Percentiles rank a stretch among this genome's conserved stretches.
Conservation (phyloP, 129 eudicot genomes). For the carrot (Daucus carota) region DNA sequence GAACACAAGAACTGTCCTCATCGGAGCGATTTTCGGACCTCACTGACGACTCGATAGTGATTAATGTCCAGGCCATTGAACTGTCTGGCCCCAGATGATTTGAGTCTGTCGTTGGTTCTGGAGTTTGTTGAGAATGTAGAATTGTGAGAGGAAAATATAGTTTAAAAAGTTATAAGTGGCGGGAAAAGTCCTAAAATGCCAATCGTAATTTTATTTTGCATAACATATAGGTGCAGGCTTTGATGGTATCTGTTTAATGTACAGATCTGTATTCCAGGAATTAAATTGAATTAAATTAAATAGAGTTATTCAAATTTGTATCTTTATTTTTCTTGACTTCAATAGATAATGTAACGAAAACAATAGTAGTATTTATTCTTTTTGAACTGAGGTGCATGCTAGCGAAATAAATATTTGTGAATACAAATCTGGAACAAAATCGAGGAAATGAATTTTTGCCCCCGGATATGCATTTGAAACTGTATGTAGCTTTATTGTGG, state of each 20-base stretch:
- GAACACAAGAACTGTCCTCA: conserved; percentile 48
- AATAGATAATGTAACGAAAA: too few relatives aligned
- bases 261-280: neutral
- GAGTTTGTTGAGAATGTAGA: neutral
- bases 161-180: neutral
- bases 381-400: too few relatives aligned
- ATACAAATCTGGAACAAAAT: too few relatives aligned
- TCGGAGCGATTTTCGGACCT: conserved; percentile 78
- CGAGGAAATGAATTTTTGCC: too few relatives aligned
- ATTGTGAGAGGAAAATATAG: neutral
- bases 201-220: neutral
- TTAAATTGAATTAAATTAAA: neutral
- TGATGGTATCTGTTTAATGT: neutral
- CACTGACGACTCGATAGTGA: conserved; percentile 67
- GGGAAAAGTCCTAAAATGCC: neutral
- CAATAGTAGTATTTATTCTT: too few relatives aligned
- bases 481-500: too few relatives aligned
- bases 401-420: too few relatives aligned
- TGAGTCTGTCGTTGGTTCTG: neutral
- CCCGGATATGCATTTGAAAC: too few relatives aligned
- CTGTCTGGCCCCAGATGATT: conserved; percentile 84
- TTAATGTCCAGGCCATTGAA: conserved; percentile 69
- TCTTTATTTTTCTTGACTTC: neutral
- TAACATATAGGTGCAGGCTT: neutral
- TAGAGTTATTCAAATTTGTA: neutral